Conservation (phyloP, 352 stramenopile genomes). For the Aphanomyces invadans region DNA sequence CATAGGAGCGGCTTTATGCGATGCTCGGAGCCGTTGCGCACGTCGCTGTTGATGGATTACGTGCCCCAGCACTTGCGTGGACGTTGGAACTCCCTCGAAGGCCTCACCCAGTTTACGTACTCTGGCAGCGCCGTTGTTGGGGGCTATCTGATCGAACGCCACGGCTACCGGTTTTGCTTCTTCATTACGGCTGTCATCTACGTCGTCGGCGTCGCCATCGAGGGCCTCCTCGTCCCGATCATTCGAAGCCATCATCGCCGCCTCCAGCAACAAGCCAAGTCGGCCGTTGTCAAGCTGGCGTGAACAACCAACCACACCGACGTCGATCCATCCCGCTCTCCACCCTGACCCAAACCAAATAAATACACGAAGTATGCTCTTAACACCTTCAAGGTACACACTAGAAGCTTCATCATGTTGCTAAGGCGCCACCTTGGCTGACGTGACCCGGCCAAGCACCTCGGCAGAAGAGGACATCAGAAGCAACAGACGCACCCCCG, state of each 20-base stretch:
- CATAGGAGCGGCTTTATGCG: constrained; percentile 64
- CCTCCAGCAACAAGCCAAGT: neutral
- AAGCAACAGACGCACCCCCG: too few relatives aligned
- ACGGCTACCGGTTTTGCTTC: constrained; percentile 71
- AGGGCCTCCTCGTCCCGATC: constrained; percentile 47
- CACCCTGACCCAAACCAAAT: too few relatives aligned
- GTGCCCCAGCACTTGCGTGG: constrained; percentile 63
- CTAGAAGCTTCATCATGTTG: too few relatives aligned
- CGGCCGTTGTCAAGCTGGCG: neutral
- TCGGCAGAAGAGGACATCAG: too few relatives aligned
- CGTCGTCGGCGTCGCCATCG: constrained; percentile 40
- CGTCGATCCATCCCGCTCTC: too few relatives aligned
- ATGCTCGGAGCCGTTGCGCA: constrained; percentile 68
- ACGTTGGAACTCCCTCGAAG: constrained; percentile 68
- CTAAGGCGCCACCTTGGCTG: too few relatives aligned
- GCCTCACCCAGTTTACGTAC: constrained; percentile 70
- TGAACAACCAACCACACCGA: too few relatives aligned
- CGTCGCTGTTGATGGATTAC: constrained; percentile 74
- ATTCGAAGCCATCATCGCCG: constrained; percentile 9
- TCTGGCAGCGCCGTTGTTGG: constrained; percentile 71
- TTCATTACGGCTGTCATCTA: constrained; percentile 74
- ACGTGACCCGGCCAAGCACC: too few relatives aligned
- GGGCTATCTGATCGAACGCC: constrained; percentile 67
- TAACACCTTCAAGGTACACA: too few relatives aligned
- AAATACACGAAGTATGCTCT: too few relatives aligned